Evolutionary conservation across 73 alveolate genomes (phyloP).

Genomic region (Paramecium sonneborni): DNA sequence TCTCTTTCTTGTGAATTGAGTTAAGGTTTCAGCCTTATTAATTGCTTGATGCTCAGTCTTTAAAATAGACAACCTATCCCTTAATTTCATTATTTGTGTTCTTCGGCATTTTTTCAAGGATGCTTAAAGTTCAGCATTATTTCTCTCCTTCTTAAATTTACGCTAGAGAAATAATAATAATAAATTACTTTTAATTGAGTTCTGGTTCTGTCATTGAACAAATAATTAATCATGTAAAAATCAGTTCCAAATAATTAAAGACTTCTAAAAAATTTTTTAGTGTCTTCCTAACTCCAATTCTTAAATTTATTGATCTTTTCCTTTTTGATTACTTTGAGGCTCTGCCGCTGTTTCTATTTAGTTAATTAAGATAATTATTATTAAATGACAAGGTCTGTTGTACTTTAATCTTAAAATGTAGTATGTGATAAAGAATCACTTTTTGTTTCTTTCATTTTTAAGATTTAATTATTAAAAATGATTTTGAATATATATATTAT

Average conservation of each 20-base stretch:
- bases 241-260: constrained; percentile 18
- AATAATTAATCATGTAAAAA: constrained; percentile 5
- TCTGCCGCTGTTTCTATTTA: constrained; percentile 23
- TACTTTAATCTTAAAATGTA: background rate
- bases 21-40: background rate
- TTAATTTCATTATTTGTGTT: background rate
- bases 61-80: background rate
- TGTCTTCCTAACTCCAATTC: constrained; percentile 32
- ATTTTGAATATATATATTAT: background rate
- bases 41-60: background rate
- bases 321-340: background rate
- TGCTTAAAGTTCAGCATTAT: background rate
- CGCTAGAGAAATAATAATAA: background rate
- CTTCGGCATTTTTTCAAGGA: constrained; percentile 21
- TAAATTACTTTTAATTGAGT: background rate
- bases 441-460: background rate
- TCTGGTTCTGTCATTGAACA: background rate
- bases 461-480: constrained; percentile 27
- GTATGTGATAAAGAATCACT: background rate
- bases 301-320: background rate
- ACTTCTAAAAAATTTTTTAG: constrained; percentile 4
- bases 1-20: constrained; percentile 11
- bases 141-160: background rate
- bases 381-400: background rate
- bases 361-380: background rate